Evolutionary conservation across 1,284 basidiomycete species (phyloP).

Genomic region (Irpex sp.): DNA sequence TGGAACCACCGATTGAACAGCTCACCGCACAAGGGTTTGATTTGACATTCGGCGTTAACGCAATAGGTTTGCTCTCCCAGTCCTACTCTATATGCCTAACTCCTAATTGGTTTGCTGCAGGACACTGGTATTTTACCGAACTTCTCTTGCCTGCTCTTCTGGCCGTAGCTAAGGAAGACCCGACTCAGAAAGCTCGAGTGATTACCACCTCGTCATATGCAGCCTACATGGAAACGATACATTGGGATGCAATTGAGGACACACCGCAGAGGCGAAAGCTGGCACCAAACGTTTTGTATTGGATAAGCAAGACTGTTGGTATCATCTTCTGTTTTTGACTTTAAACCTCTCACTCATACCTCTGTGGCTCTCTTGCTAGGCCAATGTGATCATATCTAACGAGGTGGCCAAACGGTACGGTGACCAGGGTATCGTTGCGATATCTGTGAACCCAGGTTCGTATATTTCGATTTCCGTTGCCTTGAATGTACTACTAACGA

Average conservation of each 20-base stretch:
- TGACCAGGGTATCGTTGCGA: constrained; percentile 21
- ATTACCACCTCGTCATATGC: constrained; percentile 41
- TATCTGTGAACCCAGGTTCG: constrained; percentile 5
- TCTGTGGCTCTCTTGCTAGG: constrained; percentile 12
- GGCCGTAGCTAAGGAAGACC: constrained; percentile 29
- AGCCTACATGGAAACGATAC: not conserved
- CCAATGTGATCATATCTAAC: constrained; percentile 29
- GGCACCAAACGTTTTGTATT: constrained; percentile 27
- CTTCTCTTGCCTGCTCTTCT: constrained; percentile 48
- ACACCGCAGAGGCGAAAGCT: constrained; percentile 18
- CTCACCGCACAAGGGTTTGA: constrained; percentile 42
- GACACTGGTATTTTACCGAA: constrained; percentile 44
- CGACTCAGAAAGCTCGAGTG: constrained; percentile 41
- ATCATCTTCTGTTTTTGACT: too few species aligned
- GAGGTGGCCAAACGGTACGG: constrained; percentile 21
- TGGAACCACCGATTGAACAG: constrained; percentile 12
- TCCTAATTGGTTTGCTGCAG: too few species aligned
- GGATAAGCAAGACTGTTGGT: constrained; percentile 28
- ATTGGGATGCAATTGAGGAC: constrained; percentile 19
- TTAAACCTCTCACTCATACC: too few species aligned
- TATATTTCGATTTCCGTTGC: not conserved
- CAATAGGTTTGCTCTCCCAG: constrained; percentile 28
- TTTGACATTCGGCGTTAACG: constrained; percentile 42
- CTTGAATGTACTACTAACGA: too few species aligned
- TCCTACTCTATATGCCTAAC: too few species aligned